Conservation (phyloP, 371 early-diverging fungal genomes). For the Mortierella sp. region DNA sequence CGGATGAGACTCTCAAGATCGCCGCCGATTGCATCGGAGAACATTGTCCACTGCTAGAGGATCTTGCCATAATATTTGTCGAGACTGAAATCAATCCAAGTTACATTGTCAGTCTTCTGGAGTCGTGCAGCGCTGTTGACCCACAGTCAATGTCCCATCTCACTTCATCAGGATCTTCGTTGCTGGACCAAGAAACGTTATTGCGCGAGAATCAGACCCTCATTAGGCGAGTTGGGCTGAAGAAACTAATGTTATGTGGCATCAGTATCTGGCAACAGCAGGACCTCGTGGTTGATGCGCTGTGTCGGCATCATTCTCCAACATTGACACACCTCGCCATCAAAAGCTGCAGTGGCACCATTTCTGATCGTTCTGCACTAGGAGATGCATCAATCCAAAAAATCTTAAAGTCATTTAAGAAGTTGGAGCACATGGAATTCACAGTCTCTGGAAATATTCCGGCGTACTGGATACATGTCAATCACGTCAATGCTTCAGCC, state of each 20-base stretch:
- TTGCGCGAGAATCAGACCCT: not conserved
- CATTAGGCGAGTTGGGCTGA: not conserved
- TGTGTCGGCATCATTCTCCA: not conserved
- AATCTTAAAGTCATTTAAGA: not conserved
- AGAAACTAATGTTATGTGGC: not conserved
- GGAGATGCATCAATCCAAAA: not conserved
- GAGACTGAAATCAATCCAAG: too few relatives aligned
- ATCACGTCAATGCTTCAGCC: too few relatives aligned
- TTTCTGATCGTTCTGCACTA: too few relatives aligned
- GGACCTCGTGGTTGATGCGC: not conserved
- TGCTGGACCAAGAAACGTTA: too few relatives aligned
- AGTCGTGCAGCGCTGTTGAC: not conserved
- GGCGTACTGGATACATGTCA: too few relatives aligned
- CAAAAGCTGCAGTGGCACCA: not conserved
- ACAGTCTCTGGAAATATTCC: too few relatives aligned
- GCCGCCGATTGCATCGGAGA: not conserved
- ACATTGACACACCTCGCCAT: not conserved
- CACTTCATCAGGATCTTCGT: not conserved
- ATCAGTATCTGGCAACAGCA: not conserved
- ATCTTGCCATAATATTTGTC: not conserved
- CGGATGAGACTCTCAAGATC: not conserved
- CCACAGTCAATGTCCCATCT: not conserved
- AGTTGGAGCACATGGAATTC: not conserved
- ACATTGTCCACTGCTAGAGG: constrained; percentile 2
- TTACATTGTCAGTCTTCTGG: not conserved